phyloP scores from a whole-genome alignment of 129 eudicot genomes.

The Silybum marianum region DNA sequence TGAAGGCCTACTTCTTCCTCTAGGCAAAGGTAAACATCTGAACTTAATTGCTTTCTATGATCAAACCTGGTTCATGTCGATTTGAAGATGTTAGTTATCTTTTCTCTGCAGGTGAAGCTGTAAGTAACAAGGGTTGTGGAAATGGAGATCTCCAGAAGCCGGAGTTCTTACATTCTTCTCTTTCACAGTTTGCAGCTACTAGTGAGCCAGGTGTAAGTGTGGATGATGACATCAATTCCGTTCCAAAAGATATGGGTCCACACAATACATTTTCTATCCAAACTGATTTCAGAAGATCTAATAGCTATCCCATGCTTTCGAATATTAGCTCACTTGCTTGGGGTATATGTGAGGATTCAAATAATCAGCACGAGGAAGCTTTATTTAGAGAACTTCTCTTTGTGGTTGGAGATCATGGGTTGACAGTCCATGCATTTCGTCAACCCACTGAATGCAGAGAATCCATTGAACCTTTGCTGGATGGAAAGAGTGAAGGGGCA shows the following conservation, averaged over 20 bases:
- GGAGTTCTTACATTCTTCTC: no score
- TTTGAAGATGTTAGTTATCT: conserved; percentile 13
- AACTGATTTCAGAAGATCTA: conserved; percentile 33
- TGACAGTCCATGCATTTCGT: conserved; percentile 78
- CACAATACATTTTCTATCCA: conserved; percentile 22
- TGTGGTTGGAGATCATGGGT: conserved; percentile 72
- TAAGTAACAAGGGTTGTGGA: conserved; percentile 15
- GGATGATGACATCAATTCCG: conserved; percentile 38
- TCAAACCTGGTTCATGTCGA: neutral
- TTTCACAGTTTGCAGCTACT: no score
- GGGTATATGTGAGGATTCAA: conserved; percentile 73
- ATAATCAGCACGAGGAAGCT: conserved; percentile 53
- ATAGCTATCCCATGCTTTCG: conserved; percentile 49
- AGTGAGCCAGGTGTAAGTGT: conserved; percentile 35
- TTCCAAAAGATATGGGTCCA: conserved; percentile 32
- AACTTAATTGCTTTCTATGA: conserved; percentile 13
- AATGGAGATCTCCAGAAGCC: no score
- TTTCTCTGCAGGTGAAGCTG: conserved; percentile 42
- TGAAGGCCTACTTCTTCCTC: conserved; percentile 77
- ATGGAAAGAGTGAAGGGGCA: conserved; percentile 53
- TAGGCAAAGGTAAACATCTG: conserved; percentile 57
- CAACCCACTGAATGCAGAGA: conserved; percentile 38
- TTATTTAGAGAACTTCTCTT: conserved; percentile 72
- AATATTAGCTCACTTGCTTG: conserved; percentile 80
- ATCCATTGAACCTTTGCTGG: conserved; percentile 30